A percentile compares a stretch with the other conserved stretches of the same genome.
phyloP scores from a whole-genome alignment of 352 stramenopile species.

The Pythium pyrilobum region DNA sequence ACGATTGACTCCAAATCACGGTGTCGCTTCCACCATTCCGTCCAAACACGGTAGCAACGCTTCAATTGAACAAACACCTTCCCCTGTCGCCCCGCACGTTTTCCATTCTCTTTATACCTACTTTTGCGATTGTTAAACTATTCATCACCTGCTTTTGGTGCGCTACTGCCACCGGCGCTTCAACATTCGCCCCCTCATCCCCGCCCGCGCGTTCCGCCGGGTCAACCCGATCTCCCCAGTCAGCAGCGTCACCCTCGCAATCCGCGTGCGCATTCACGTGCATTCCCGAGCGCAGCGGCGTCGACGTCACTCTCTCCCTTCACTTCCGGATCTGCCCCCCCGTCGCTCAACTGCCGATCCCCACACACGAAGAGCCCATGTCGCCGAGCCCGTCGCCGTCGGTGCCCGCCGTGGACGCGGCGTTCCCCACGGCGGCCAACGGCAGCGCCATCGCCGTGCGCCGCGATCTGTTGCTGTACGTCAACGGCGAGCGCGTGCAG shows the following conservation, averaged over 20 bases:
- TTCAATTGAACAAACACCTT: not conserved
- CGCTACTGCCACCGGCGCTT: constrained; percentile 7
- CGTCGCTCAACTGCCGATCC: not conserved
- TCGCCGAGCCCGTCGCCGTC: constrained; percentile 8
- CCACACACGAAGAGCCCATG: not conserved
- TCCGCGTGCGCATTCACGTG: constrained; percentile 17
- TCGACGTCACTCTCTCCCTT: constrained; percentile 1
- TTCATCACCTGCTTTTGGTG: not conserved
- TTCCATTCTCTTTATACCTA: not conserved
- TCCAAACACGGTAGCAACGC: not conserved
- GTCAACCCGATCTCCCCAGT: not conserved
- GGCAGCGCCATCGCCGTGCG: constrained; percentile 18
- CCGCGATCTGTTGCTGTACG: constrained; percentile 60
- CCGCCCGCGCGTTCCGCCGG: constrained; percentile 7
- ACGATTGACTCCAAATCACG: not conserved
- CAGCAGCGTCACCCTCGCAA: not conserved
- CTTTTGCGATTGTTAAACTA: not conserved
- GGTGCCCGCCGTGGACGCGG: not conserved
- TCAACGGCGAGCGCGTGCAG: constrained; percentile 59
- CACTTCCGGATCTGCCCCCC: constrained; percentile 15
- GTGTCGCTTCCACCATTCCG: not conserved
- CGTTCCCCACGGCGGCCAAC: not conserved
- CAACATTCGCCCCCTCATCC: constrained; percentile 4
- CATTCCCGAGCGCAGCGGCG: not conserved
- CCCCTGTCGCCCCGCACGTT: not conserved